phyloP scores from a whole-genome alignment of 176 grass and related monocot species.

The Rhynchospora tenuis region DNA sequence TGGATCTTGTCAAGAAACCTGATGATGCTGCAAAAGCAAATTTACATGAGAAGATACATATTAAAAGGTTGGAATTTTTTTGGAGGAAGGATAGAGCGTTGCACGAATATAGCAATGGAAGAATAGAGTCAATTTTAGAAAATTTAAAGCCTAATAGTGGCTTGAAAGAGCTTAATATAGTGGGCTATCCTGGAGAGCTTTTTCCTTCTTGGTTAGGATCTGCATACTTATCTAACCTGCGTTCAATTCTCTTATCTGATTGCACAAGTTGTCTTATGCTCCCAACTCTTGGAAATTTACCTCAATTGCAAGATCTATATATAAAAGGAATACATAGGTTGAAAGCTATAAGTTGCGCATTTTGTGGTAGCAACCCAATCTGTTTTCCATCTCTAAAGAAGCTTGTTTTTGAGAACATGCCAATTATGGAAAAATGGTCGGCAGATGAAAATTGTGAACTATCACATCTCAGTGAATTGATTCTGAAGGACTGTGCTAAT shows the following conservation, averaged over 20 bases:
- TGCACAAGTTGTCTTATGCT: constrained; percentile 13
- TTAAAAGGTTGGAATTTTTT: constrained; percentile 29
- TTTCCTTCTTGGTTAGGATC: constrained; percentile 29
- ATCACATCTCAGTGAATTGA: constrained; percentile 29
- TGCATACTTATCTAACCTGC: not conserved
- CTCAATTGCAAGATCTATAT: constrained; percentile 11
- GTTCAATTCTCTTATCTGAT: not conserved
- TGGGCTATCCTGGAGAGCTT: not conserved
- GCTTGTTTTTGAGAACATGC: constrained; percentile 34
- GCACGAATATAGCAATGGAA: not conserved
- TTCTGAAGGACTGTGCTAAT: constrained; percentile 29
- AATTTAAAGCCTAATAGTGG: constrained; percentile 6
- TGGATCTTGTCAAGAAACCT: constrained; percentile 23
- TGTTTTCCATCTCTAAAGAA: constrained; percentile 31
- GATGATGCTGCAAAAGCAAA: constrained; percentile 22
- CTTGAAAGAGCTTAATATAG: constrained; percentile 28
- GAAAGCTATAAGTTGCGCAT: not conserved
- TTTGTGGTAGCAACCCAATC: not conserved
- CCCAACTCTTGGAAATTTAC: constrained; percentile 27
- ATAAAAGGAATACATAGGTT: constrained; percentile 28
- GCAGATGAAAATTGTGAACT: not conserved
- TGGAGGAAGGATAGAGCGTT: not conserved
- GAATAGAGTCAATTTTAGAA: constrained; percentile 3
- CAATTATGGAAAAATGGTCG: constrained; percentile 6
- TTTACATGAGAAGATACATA: constrained; percentile 22